A percentile compares a stretch with the other conserved stretches of the same genome.
Evolutionary conservation across 805 yeast species (phyloP).

Genomic region (Kazachstania psychrophila): DNA sequence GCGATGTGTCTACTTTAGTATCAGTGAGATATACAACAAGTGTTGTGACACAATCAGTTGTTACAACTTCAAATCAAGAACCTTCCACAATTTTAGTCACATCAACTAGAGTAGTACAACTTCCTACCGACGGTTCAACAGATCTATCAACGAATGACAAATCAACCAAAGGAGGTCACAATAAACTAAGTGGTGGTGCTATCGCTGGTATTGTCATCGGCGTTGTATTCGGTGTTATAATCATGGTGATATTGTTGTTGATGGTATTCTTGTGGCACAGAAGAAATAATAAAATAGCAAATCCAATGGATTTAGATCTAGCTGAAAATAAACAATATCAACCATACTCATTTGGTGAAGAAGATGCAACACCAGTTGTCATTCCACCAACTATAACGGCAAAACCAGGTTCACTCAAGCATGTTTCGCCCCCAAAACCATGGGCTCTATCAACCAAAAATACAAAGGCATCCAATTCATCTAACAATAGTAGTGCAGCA

Average conservation of each 20-base stretch:
- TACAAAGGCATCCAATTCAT: neutral
- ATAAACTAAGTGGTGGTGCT: slow-evolving; percentile 36
- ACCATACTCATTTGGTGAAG: slow-evolving; percentile 30
- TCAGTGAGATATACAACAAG: slow-evolving; percentile 18
- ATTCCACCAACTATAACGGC: slow-evolving; percentile 9
- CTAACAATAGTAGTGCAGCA: neutral
- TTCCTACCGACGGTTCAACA: slow-evolving; percentile 8
- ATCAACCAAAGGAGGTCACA: slow-evolving; percentile 1
- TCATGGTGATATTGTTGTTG: slow-evolving; percentile 32
- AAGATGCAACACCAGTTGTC: slow-evolving; percentile 21
- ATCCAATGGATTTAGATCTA: slow-evolving; percentile 9
- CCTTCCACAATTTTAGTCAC: slow-evolving; percentile 21
- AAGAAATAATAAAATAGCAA: slow-evolving; percentile 33
- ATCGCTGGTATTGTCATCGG: slow-evolving; percentile 58
- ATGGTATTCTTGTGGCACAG: slow-evolving; percentile 35
- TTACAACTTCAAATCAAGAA: slow-evolving; percentile 14
- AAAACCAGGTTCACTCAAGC: slow-evolving; percentile 1
- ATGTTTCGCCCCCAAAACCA: slow-evolving; percentile 10
- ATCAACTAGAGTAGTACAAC: slow-evolving; percentile 20
- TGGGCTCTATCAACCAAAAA: slow-evolving; percentile 6
- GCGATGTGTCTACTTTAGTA: slow-evolving; percentile 9
- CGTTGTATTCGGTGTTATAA: slow-evolving; percentile 35
- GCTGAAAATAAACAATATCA: slow-evolving; percentile 33
- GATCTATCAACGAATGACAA: slow-evolving; percentile 2
- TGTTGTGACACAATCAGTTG: slow-evolving; percentile 19